phyloP scores from a whole-genome alignment of 2,329 filamentous ascomycete species.

The Teratosphaeria gauchensis region DNA sequence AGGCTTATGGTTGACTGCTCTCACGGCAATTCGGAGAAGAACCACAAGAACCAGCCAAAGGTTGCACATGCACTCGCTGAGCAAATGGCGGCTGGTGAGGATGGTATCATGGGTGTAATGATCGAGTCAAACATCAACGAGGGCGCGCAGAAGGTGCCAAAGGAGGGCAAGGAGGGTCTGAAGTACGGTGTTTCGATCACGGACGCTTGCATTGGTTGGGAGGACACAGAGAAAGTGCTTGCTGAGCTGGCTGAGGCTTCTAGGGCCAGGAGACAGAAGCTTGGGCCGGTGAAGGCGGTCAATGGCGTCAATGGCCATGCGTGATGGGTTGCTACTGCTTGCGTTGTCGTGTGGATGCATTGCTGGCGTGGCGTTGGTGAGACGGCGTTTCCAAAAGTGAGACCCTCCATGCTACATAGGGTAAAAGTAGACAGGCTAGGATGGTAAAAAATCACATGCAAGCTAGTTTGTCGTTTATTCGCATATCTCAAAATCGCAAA shows the following conservation, averaged over 20 bases:
- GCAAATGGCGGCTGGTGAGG: constrained; percentile 78
- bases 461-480: too few species aligned
- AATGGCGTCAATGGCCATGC: constrained; percentile 12
- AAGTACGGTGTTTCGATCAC: constrained; percentile 96
- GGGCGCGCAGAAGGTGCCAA: constrained; percentile 82
- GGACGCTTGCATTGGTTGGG: constrained; percentile 92
- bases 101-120: constrained; percentile 92
- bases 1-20: constrained; percentile 97
- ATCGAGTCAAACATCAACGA: constrained; percentile 97
- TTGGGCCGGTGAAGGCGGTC: constrained; percentile 9
- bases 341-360: background rate
- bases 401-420: background rate
- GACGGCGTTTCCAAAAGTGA: background rate
- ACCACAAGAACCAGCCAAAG: constrained; percentile 95
- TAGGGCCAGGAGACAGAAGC: constrained; percentile 56
- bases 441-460: background rate
- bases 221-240: constrained; percentile 73
- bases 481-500: too few species aligned
- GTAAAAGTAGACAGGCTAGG: background rate
- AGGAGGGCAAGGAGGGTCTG: constrained; percentile 72
- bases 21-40: constrained; percentile 77
- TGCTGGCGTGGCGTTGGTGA: background rate
- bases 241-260: constrained; percentile 72
- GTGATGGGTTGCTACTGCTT: constrained; percentile 1
- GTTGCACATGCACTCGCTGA: constrained; percentile 72